A percentile compares a stretch with the other conserved stretches of the same genome.
Conservation (phyloP, 257 asterid genomes). For the Rehmannia glutinosa region DNA sequence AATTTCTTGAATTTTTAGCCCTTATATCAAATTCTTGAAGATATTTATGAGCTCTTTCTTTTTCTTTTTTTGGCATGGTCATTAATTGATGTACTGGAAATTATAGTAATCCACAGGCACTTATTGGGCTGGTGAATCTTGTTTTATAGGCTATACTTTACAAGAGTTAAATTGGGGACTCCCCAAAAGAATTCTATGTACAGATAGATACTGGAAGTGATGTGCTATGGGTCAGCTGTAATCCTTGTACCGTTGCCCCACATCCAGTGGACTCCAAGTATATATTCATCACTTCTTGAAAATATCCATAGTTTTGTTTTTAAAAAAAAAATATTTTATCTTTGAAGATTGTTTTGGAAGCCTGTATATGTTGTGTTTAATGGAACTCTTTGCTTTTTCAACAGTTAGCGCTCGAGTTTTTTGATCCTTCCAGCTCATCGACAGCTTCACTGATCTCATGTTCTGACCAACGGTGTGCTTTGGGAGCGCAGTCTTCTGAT, state of each 20-base stretch:
- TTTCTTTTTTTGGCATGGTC: background rate
- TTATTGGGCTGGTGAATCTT: conserved; percentile 23
- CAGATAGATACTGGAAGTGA: conserved; percentile 99
- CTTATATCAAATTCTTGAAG: background rate
- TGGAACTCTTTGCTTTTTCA: background rate
- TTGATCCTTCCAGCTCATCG: conserved; percentile 73
- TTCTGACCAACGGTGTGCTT: conserved; percentile 73
- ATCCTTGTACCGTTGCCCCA: conserved; percentile 73
- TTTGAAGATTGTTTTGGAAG: background rate
- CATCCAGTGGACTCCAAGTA: conserved; percentile 91
- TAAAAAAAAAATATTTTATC: background rate
- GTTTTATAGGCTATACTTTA: conserved; percentile 66
- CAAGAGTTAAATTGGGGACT: conserved; percentile 84
- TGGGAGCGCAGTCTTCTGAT: conserved; percentile 64
- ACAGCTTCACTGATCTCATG: conserved; percentile 62
- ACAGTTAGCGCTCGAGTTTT: conserved; percentile 76
- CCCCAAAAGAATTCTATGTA: conserved; percentile 91
- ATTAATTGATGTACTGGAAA: background rate
- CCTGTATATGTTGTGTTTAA: background rate
- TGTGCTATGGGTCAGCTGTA: conserved; percentile 94
- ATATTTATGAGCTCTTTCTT: background rate
- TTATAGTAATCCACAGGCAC: background rate
- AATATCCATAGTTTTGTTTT: background rate
- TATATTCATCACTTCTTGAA: background rate
- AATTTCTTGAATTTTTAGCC: background rate